Conservation (phyloP, 805 yeast genomes). For the Hanseniaspora lachancei region DNA sequence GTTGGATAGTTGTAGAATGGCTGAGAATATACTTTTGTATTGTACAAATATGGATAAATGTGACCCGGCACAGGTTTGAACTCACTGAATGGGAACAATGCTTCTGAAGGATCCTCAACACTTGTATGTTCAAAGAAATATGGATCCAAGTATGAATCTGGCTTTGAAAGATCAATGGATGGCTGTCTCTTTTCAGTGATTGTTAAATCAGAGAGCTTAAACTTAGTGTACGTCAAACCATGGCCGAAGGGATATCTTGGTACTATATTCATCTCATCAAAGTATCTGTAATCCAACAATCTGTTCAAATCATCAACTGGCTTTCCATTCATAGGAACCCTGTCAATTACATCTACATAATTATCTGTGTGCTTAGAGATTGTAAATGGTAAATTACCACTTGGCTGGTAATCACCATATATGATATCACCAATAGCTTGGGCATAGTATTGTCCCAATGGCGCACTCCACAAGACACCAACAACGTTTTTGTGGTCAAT, state of each 20-base stretch:
- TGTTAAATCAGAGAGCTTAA: slow-evolving; percentile 27
- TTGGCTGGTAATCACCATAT: slow-evolving; percentile 50
- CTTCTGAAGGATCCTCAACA: slow-evolving; percentile 42
- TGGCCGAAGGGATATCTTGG: slow-evolving; percentile 52
- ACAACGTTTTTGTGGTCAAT: slow-evolving; percentile 47
- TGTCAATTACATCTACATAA: slow-evolving; percentile 36
- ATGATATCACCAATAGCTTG: slow-evolving; percentile 44
- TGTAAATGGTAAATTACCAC: slow-evolving; percentile 52
- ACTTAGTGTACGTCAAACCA: slow-evolving; percentile 44
- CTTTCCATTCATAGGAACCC: slow-evolving; percentile 26
- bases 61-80: slow-evolving; percentile 41
- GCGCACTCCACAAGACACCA: slow-evolving; percentile 43
- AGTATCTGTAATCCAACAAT: slow-evolving; percentile 43
- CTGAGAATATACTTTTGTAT: slow-evolving; percentile 23
- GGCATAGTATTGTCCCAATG: slow-evolving; percentile 45
- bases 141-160: slow-evolving; percentile 35
- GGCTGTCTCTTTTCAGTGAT: slow-evolving; percentile 34
- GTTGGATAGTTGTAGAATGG: slow-evolving; percentile 28
- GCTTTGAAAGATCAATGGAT: slow-evolving; percentile 34
- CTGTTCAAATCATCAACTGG: slow-evolving; percentile 28
- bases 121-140: slow-evolving; percentile 34
- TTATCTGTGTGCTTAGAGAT: slow-evolving; percentile 40
- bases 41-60: slow-evolving; percentile 41
- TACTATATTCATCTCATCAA: slow-evolving; percentile 41
- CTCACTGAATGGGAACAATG: slow-evolving; percentile 40